Conservation (phyloP, 306 rosid species). For the Senna siamea region DNA sequence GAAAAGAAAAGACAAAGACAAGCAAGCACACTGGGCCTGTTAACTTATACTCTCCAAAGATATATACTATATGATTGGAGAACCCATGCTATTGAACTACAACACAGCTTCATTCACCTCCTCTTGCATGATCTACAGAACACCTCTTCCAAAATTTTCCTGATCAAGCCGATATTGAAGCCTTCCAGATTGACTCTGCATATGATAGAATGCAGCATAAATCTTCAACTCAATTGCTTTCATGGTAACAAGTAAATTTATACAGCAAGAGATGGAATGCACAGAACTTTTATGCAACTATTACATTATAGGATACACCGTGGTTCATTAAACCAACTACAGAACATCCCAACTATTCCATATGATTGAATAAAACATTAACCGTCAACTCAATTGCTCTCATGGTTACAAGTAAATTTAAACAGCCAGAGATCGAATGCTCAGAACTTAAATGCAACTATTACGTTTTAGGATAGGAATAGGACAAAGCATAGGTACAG, state of each 20-base stretch:
- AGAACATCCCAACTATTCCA: too few relatives aligned
- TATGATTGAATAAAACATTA: too few relatives aligned
- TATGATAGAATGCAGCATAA: neutral
- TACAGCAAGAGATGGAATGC: slow-evolving; percentile 1
- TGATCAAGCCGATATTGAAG: slow-evolving; percentile 38
- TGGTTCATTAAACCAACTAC: too few relatives aligned
- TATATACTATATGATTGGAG: slow-evolving; percentile 45
- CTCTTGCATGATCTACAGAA: slow-evolving; percentile 43
- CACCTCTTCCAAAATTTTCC: slow-evolving; percentile 49
- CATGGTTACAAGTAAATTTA: too few relatives aligned
- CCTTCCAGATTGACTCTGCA: slow-evolving; percentile 53
- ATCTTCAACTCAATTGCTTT: slow-evolving; percentile 18
- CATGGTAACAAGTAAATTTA: neutral
- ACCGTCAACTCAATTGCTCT: too few relatives aligned
- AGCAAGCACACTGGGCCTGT: slow-evolving; percentile 47
- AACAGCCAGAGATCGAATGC: too few relatives aligned
- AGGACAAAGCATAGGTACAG: too few relatives aligned
- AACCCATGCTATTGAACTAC: slow-evolving; percentile 42
- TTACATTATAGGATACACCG: slow-evolving; percentile 10
- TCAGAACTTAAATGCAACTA: too few relatives aligned
- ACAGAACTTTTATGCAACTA: neutral
- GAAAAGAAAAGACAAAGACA: slow-evolving; percentile 35
- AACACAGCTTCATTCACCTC: slow-evolving; percentile 33
- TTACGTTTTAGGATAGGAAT: too few relatives aligned
- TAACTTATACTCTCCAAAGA: slow-evolving; percentile 45